These are phyloP conservation scores for Incumbomyces delicatus DNA, from an alignment of 2,329 filamentous ascomycete species.

Conservation along the genomic window DNA sequence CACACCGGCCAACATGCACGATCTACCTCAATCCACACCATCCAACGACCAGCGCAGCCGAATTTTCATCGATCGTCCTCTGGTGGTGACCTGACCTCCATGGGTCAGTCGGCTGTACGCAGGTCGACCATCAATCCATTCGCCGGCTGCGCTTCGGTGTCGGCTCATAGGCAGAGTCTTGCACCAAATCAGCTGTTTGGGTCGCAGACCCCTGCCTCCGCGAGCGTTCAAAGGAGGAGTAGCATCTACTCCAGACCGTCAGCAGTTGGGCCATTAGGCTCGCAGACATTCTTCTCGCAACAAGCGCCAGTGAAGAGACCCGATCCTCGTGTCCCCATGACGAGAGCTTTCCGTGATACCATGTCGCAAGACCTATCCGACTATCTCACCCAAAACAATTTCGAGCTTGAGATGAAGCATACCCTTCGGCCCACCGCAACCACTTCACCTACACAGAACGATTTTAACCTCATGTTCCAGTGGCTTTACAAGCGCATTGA, in stretches of 20 bases:
- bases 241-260: constrained; percentile 75
- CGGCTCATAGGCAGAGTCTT: constrained; percentile 54
- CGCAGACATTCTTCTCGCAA: constrained; percentile 92
- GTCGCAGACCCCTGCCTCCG: constrained; percentile 42
- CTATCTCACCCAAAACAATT: constrained; percentile 86
- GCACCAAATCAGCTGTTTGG: constrained; percentile 47
- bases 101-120: constrained; percentile 73
- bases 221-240: constrained; percentile 57
- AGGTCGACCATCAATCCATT: constrained; percentile 64
- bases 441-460: constrained; percentile 92
- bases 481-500: constrained; percentile 96
- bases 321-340: constrained; percentile 78
- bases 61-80: constrained; percentile 78
- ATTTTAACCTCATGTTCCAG: constrained; percentile 96
- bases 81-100: constrained; percentile 67
- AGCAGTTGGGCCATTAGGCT: constrained; percentile 54
- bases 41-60: constrained; percentile 73
- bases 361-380: constrained; percentile 87
- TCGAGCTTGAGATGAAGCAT: constrained; percentile 96
- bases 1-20: constrained; percentile 66
- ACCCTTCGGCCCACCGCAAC: constrained; percentile 81
- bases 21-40: constrained; percentile 76
- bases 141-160: constrained; percentile 33
- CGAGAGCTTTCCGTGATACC: constrained; percentile 66
- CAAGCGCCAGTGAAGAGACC: constrained; percentile 71